Conservation (phyloP, 805 yeast species). For the Wickerhamiella lipophila region DNA sequence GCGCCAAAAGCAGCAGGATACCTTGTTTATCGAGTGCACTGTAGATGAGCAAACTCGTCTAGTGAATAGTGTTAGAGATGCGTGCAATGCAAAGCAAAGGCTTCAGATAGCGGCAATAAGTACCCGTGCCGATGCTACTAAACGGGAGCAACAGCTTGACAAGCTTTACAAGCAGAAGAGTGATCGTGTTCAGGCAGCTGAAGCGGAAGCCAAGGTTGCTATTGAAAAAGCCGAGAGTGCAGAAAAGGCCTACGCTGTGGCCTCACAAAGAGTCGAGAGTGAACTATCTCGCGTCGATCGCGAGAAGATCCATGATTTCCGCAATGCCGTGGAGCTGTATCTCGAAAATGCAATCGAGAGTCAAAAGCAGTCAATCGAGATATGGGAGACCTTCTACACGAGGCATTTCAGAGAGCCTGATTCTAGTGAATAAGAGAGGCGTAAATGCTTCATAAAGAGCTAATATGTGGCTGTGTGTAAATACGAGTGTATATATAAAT, state of each 20-base stretch:
- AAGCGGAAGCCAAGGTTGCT: constrained; percentile 45
- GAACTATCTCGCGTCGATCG: constrained; percentile 60
- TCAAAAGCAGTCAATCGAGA: constrained; percentile 62
- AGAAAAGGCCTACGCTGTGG: constrained; percentile 47
- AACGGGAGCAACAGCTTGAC: constrained; percentile 37
- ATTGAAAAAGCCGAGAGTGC: constrained; percentile 42
- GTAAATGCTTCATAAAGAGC: too few relatives aligned
- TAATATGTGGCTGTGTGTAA: too few relatives aligned
- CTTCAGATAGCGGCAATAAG: constrained; percentile 34
- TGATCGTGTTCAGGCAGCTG: constrained; percentile 42
- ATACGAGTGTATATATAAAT: too few relatives aligned
- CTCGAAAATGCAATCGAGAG: constrained; percentile 83
- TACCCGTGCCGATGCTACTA: constrained; percentile 37
- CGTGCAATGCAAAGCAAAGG: constrained; percentile 63
- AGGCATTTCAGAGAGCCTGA: background rate
- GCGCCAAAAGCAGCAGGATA: constrained; percentile 71
- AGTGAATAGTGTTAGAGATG: constrained; percentile 58
- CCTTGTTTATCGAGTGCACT: constrained; percentile 73
- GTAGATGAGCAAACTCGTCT: constrained; percentile 76
- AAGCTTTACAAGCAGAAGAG: constrained; percentile 36
- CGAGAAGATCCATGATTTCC: constrained; percentile 69
- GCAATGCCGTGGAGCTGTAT: constrained; percentile 79
- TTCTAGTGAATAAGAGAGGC: background rate
- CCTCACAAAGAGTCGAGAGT: constrained; percentile 50
- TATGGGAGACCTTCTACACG: constrained; percentile 46